Evolutionary conservation across 1,284 basidiomycete species (phyloP).

Genomic region (Mycosarcoma mackinlayi): DNA sequence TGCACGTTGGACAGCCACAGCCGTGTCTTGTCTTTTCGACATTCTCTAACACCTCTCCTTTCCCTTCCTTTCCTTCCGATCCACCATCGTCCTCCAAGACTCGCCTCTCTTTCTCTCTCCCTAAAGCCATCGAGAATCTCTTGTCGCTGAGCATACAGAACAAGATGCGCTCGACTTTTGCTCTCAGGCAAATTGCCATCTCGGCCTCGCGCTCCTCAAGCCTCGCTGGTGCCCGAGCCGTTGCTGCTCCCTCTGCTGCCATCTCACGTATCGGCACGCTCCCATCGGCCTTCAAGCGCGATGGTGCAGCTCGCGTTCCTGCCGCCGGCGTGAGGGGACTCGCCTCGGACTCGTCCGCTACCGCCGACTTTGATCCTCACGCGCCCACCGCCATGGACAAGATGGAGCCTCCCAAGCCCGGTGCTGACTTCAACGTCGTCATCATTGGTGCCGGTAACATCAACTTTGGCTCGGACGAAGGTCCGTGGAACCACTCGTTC

Average conservation of each 20-base stretch:
- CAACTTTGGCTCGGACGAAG: constrained; percentile 66
- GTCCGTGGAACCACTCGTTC: constrained; percentile 68
- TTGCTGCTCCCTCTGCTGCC: constrained; percentile 13
- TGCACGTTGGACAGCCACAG: too few species aligned
- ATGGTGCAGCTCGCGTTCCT: constrained; percentile 15
- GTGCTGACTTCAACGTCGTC: constrained; percentile 67
- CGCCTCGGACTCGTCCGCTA: constrained; percentile 14
- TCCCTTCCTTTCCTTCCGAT: not conserved
- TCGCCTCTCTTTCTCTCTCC: not conserved
- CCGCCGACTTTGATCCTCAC: constrained; percentile 59
- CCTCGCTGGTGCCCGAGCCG: constrained; percentile 17
- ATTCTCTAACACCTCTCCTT: too few species aligned
- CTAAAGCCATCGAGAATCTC: not conserved
- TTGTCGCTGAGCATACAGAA: too few species aligned
- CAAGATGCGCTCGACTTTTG: constrained; percentile 45
- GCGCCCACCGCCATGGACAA: constrained; percentile 66
- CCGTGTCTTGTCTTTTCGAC: too few species aligned
- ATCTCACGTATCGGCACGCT: constrained; percentile 19
- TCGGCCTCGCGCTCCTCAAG: constrained; percentile 42
- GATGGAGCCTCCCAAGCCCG: constrained; percentile 64
- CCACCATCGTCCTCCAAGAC: constrained; percentile 2
- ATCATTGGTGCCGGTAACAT: constrained; percentile 67
- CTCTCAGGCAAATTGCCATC: constrained; percentile 41
- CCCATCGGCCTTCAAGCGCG: constrained; percentile 19
- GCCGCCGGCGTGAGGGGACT: constrained; percentile 14